These are phyloP conservation scores for Fusarium virguliforme DNA, from an alignment of 2,329 filamentous ascomycete species.

Conservation along the genomic window DNA sequence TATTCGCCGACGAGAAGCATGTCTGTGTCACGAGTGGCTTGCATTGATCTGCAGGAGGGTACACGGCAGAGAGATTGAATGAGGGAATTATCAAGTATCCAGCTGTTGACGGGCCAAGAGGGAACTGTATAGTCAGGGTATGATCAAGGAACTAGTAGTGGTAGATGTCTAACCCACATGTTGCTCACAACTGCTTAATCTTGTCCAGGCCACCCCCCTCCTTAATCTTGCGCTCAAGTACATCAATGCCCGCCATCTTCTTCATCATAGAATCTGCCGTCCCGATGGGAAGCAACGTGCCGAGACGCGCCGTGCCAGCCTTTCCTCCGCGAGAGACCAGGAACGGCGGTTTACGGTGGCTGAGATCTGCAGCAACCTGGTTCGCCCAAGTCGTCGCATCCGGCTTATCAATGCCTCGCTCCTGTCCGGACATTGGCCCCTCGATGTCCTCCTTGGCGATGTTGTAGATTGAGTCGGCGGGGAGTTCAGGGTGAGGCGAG, in stretches of 20 bases:
- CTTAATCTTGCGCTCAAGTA: slow-evolving; percentile 31
- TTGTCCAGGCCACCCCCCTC: slow-evolving; percentile 18
- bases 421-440: slow-evolving; percentile 19
- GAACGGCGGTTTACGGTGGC: slow-evolving; percentile 34
- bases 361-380: slow-evolving; percentile 39
- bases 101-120: no score
- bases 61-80: background rate
- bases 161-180: background rate
- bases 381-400: slow-evolving; percentile 31
- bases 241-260: slow-evolving; percentile 33
- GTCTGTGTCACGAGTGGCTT: background rate
- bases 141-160: no score
- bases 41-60: background rate
- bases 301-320: slow-evolving; percentile 21
- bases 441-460: slow-evolving; percentile 38
- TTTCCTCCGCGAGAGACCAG: slow-evolving; percentile 28
- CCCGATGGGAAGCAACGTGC: slow-evolving; percentile 29
- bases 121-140: no score
- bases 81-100: background rate
- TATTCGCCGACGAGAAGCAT: background rate
- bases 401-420: slow-evolving; percentile 7
- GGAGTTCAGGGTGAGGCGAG: slow-evolving; percentile 2
- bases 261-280: slow-evolving; percentile 27
- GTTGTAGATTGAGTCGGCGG: slow-evolving; percentile 36
- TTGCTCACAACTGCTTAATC: slow-evolving; percentile 8